Evolutionary conservation across 148 eudicot genomes (phyloP).

Genomic region (Selenicereus undatus): DNA sequence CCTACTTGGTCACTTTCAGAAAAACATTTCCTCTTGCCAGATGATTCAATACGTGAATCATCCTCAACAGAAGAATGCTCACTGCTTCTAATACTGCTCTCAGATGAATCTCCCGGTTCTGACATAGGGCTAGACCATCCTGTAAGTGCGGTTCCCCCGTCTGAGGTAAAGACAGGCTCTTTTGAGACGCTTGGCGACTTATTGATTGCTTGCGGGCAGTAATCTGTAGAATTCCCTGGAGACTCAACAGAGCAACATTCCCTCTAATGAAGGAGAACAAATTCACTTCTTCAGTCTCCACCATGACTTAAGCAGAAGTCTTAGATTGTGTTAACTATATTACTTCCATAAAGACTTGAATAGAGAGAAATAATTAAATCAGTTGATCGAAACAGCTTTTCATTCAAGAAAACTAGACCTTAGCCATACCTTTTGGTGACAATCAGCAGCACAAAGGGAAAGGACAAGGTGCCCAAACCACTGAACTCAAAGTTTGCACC

Average conservation of each 20-base stretch:
- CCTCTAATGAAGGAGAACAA: slow-evolving; percentile 32
- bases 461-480: slow-evolving; percentile 16
- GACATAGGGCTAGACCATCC: slow-evolving; percentile 21
- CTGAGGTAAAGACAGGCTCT: slow-evolving; percentile 15
- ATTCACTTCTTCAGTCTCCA: slow-evolving; percentile 9
- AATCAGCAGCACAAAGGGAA: slow-evolving; percentile 10
- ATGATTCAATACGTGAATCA: slow-evolving; percentile 19
- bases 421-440: slow-evolving; percentile 13
- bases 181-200: slow-evolving; percentile 20
- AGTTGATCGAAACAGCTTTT: not conserved
- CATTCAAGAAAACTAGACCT: slow-evolving; percentile 11
- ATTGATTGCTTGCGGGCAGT: slow-evolving; percentile 9
- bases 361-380: not conserved
- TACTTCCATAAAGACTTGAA: not conserved
- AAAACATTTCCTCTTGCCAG: slow-evolving; percentile 30
- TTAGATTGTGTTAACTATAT: not conserved
- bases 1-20: slow-evolving; percentile 33
- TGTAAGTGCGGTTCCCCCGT: slow-evolving; percentile 30
- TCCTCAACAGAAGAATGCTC: slow-evolving; percentile 7
- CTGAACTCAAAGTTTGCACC: slow-evolving; percentile 7
- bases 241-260: slow-evolving; percentile 54
- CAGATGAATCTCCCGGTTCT: slow-evolving; percentile 38
- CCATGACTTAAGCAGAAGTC: not conserved
- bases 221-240: slow-evolving; percentile 34
- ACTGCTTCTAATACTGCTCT: slow-evolving; percentile 20